phyloP scores from a whole-genome alignment of 208 protist species.

The Tetramitus jugosus region DNA sequence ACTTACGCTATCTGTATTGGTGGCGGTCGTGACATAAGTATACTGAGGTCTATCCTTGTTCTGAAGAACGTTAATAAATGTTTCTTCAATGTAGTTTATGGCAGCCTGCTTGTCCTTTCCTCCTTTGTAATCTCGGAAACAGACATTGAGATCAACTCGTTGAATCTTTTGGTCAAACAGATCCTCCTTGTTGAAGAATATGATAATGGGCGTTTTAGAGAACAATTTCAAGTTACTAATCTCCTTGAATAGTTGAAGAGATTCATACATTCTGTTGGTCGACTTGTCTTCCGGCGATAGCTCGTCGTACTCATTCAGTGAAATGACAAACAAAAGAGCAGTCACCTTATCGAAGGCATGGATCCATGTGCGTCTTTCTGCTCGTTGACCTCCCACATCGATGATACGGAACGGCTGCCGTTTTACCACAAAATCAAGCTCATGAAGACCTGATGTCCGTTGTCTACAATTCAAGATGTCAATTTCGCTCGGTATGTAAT shows the following conservation, averaged over 20 bases:
- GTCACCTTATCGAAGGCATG: slow-evolving; percentile 61
- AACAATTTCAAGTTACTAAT: slow-evolving; percentile 65
- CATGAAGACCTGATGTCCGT: slow-evolving; percentile 67
- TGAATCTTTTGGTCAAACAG: slow-evolving; percentile 63
- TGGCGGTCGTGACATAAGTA: slow-evolving; percentile 31
- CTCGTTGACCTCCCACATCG: slow-evolving; percentile 23
- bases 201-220: slow-evolving; percentile 50
- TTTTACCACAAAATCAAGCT: slow-evolving; percentile 53
- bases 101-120: slow-evolving; percentile 26
- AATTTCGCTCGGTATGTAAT: slow-evolving; percentile 51
- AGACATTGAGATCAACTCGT: slow-evolving; percentile 39
- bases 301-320: slow-evolving; percentile 58
- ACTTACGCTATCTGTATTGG: slow-evolving; percentile 25
- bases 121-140: slow-evolving; percentile 28
- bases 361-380: slow-evolving; percentile 34
- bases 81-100: slow-evolving; percentile 24
- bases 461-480: slow-evolving; percentile 61
- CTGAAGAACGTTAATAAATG: slow-evolving; percentile 18
- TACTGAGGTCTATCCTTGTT: slow-evolving; percentile 13
- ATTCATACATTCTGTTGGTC: slow-evolving; percentile 63
- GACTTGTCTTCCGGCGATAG: slow-evolving; percentile 52
- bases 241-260: slow-evolving; percentile 61
- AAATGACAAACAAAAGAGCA: slow-evolving; percentile 56
- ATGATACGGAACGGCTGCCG: slow-evolving; percentile 42
- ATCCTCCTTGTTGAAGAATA: slow-evolving; percentile 75